Conservation (phyloP, 345 rosid genomes). For the Melaleuca alternifolia region DNA sequence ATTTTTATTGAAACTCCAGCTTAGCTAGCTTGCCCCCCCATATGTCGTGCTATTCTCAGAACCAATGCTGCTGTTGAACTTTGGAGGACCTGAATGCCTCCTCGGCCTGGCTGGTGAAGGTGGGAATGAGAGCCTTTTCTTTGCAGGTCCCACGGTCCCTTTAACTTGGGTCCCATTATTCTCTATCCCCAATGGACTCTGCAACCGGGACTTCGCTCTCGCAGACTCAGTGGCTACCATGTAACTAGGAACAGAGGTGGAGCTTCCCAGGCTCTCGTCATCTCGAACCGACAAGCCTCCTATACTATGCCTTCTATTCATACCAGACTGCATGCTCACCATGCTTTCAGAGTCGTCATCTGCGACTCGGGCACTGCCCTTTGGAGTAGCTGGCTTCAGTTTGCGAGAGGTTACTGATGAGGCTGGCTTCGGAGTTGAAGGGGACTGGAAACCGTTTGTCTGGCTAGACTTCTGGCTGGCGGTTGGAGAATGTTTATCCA, state of each 20-base stretch:
- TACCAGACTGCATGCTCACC: constrained; percentile 47
- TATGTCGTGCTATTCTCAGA: constrained; percentile 25
- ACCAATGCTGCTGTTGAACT: constrained; percentile 41
- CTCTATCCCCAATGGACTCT: constrained; percentile 35
- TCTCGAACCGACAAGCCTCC: constrained; percentile 52
- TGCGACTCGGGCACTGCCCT: constrained; percentile 18
- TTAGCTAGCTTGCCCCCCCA: constrained; percentile 20
- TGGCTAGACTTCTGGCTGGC: constrained; percentile 47
- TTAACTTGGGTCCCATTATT: constrained; percentile 49
- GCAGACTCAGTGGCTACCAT: constrained; percentile 92
- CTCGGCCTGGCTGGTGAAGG: constrained; percentile 66
- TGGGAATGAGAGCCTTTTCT: constrained; percentile 79
- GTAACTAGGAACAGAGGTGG: constrained; percentile 63
- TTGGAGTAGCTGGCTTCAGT: constrained; percentile 47
- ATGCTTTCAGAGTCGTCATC: constrained; percentile 77
- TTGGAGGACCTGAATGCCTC: constrained; percentile 74
- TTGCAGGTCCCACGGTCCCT: constrained; percentile 20
- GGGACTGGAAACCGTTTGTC: constrained; percentile 34
- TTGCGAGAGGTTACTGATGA: constrained; percentile 40
- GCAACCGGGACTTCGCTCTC: constrained; percentile 64
- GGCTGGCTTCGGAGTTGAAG: constrained; percentile 43
- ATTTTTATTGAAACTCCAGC: background rate
- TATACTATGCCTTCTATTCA: constrained; percentile 60
- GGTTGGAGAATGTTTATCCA: constrained; percentile 49
- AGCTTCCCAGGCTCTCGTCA: constrained; percentile 66